Evolutionary conservation across 257 asterid species (phyloP).

Genomic region (Solanum arcanum): DNA sequence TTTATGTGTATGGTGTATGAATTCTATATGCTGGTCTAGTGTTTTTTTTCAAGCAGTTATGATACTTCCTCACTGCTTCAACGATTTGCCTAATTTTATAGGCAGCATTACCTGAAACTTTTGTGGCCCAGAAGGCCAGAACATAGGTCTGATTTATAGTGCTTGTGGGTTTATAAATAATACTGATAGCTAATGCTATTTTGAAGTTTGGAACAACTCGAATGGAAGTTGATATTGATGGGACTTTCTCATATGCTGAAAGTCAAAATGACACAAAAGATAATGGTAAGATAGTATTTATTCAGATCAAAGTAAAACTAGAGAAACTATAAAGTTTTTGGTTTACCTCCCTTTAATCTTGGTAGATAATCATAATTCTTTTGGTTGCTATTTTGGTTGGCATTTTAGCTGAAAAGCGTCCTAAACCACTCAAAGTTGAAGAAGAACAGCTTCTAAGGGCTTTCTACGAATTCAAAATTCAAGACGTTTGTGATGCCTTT

Average conservation of each 20-base stretch:
- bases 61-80: neutral
- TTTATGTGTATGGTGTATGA: neutral
- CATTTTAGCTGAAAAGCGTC: conserved; percentile 59
- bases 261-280: conserved; percentile 35
- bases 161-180: neutral
- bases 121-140: neutral
- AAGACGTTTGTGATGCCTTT: conserved; percentile 96
- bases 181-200: conserved; percentile 16
- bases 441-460: conserved; percentile 85
- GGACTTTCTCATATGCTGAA: conserved; percentile 77
- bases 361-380: neutral
- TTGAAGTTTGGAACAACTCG: conserved; percentile 79
- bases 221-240: conserved; percentile 82
- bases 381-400: conserved; percentile 4
- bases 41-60: neutral
- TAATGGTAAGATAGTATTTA: conserved; percentile 23
- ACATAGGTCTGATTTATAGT: neutral
- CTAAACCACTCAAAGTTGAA: conserved; percentile 80
- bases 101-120: neutral
- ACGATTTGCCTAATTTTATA: neutral
- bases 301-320: neutral
- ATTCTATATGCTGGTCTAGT: neutral
- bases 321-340: neutral
- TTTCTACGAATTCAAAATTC: conserved; percentile 87
- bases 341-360: neutral